Conservation (phyloP, 768 basidiomycete genomes). For the Leccinum uliginosum region DNA sequence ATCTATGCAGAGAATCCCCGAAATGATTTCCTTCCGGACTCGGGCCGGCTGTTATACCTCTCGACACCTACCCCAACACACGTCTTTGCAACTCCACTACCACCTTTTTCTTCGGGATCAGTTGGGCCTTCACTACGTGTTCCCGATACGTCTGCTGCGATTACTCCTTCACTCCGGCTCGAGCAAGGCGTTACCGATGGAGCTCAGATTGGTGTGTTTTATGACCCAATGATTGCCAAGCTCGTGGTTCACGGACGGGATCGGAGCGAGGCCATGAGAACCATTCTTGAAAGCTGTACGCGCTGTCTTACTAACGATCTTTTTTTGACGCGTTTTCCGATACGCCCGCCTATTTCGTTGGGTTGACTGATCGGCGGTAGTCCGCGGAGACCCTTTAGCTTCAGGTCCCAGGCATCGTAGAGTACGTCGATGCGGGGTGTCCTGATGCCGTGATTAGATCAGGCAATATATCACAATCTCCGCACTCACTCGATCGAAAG, state of each 20-base stretch:
- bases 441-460: not conserved
- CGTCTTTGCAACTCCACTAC: constrained; percentile 50
- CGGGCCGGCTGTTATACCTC: constrained; percentile 75
- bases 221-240: constrained; percentile 91
- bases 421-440: not conserved
- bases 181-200: constrained; percentile 87
- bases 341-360: not conserved
- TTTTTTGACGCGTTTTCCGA: not conserved
- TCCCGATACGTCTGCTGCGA: constrained; percentile 15
- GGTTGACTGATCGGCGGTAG: not conserved
- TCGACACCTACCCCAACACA: constrained; percentile 76
- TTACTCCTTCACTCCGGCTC: constrained; percentile 69
- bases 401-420: not conserved
- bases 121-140: constrained; percentile 20
- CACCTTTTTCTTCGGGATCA: constrained; percentile 27
- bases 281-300: too few species aligned
- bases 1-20: constrained; percentile 94
- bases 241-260: constrained; percentile 86
- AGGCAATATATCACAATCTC: not conserved
- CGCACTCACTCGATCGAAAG: not conserved
- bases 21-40: constrained; percentile 90
- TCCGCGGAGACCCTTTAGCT: too few species aligned
- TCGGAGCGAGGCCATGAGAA: constrained; percentile 76
- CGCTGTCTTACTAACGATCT: not conserved
- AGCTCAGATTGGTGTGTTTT: constrained; percentile 80